Evolutionary conservation across 345 rosid genomes (phyloP), one percentile per base, ranked within the genome.

Genomic region (Citrus cavaleriei): DNA sequence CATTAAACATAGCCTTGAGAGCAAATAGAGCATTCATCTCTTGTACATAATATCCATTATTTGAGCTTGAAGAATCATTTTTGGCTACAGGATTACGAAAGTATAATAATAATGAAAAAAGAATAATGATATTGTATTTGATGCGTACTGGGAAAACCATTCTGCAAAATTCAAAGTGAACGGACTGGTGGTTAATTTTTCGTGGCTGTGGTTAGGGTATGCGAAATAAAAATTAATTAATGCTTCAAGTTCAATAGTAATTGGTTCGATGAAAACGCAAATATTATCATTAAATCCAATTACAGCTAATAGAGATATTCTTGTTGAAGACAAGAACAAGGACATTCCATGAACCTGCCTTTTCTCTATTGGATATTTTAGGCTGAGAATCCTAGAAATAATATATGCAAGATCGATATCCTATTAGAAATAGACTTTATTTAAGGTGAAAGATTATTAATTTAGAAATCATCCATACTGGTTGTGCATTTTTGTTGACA

Each of bases 1-100:
- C 61, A 54, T 84, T 82, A 64, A 88, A 87, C 37, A 4, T 77
- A 65, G 70, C 65, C 79, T 84, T 87, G 18, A 88, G 87, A 42
- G 83, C 85, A 24, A 57, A 70, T 22, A 90, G 83, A 9, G 88
- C 88, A 5, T 75, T 59, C 42, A 65, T 75, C 76, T 88, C 93
- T 28, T 75, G 78, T 28, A 51, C 37, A 73, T 77, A 40, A 1
- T 74, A 60, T 19, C 74, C 72, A 55, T 37, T 7, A 55, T 37
- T 7, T 0, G 72, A 40, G 77, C 55, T 49, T 49, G 70, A 25
- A 63, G 66, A 21, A 68, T 61, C 54, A 28, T 9, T 27, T 35
- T 79, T 51, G 10, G 78, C 72, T 13, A 63, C 25, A 10, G 64
- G 61, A 4, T 42, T 42, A 10, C 37, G 65, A 71, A 1, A n/a